These are phyloP conservation scores for Syzygium grande DNA, from an alignment of 345 rosid genomes.

Conservation along the genomic window DNA sequence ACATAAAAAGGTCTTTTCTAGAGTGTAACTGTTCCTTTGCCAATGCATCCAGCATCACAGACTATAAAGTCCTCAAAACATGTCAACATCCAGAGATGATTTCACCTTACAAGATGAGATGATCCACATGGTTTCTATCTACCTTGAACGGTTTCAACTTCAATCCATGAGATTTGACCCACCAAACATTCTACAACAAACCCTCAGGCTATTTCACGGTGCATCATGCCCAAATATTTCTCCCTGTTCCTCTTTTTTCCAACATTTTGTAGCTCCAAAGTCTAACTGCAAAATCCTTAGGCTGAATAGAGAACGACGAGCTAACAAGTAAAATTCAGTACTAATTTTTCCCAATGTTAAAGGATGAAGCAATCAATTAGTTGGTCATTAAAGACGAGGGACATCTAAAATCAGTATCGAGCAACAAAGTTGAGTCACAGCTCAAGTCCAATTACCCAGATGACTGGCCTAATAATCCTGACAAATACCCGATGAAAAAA, in stretches of 20 bases:
- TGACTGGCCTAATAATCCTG: neutral
- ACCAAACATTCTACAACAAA: neutral
- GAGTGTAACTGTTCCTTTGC: neutral
- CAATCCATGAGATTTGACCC: no score
- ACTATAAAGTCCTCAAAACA: neutral
- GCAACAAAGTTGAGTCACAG: neutral
- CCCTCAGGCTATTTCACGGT: neutral
- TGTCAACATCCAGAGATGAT: neutral
- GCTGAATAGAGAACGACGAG: neutral
- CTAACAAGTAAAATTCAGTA: neutral
- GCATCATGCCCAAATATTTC: neutral
- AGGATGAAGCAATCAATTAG: neutral
- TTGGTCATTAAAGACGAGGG: neutral
- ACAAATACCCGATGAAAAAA: neutral
- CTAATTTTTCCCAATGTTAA: neutral
- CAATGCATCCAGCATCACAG: neutral
- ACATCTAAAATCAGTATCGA: neutral
- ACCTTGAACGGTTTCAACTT: no score
- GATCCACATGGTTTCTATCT: neutral
- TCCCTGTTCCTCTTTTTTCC: neutral
- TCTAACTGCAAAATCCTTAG: neutral
- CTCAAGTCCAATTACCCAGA: neutral
- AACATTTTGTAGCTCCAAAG: neutral
- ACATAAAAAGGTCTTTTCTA: neutral
- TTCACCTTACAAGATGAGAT: neutral